Percentiles rank a stretch among this genome's conserved stretches.
These are phyloP conservation scores for Neofusicoccum umdonicola DNA, from an alignment of 2,329 filamentous ascomycete genomes.

Conservation along the genomic window DNA sequence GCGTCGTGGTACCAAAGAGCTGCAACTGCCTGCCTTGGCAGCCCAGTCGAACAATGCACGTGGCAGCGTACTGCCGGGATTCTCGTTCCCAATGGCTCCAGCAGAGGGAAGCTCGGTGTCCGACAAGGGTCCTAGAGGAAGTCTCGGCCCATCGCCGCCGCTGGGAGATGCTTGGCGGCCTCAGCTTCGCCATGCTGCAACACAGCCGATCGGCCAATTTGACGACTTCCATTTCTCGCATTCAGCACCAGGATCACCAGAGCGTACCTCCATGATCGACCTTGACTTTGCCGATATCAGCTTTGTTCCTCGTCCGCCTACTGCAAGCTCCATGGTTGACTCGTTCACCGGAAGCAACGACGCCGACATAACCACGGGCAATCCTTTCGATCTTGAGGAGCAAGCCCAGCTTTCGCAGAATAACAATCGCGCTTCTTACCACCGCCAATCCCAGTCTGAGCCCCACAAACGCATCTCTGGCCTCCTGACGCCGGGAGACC, in stretches of 20 bases:
- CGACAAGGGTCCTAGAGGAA: slow-evolving; percentile 20
- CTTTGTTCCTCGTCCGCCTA: slow-evolving; percentile 42
- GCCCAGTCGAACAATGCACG: slow-evolving; percentile 10
- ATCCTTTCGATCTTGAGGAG: slow-evolving; percentile 52
- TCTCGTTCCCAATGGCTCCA: slow-evolving; percentile 6
- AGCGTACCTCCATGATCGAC: slow-evolving; percentile 47
- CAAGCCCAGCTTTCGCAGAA: slow-evolving; percentile 38
- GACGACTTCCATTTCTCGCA: slow-evolving; percentile 38
- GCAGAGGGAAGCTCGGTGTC: background rate
- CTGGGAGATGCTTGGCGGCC: slow-evolving; percentile 39
- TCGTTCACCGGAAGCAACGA: slow-evolving; percentile 23
- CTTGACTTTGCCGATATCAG: slow-evolving; percentile 39
- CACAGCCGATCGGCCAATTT: slow-evolving; percentile 38
- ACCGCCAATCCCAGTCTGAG: slow-evolving; percentile 41
- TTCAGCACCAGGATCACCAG: slow-evolving; percentile 33
- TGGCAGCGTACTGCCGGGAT: slow-evolving; percentile 4
- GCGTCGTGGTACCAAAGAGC: slow-evolving; percentile 34
- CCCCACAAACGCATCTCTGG: slow-evolving; percentile 27
- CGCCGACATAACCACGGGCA: slow-evolving; percentile 34
- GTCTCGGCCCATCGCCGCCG: slow-evolving; percentile 29
- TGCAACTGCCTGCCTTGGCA: slow-evolving; percentile 25
- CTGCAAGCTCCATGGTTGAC: slow-evolving; percentile 36
- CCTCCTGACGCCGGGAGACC: slow-evolving; percentile 35
- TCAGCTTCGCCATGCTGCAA: slow-evolving; percentile 40
- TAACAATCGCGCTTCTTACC: slow-evolving; percentile 38